These are phyloP conservation scores for Geum urbanum DNA, from an alignment of 306 rosid genomes.

Conservation along the genomic window DNA sequence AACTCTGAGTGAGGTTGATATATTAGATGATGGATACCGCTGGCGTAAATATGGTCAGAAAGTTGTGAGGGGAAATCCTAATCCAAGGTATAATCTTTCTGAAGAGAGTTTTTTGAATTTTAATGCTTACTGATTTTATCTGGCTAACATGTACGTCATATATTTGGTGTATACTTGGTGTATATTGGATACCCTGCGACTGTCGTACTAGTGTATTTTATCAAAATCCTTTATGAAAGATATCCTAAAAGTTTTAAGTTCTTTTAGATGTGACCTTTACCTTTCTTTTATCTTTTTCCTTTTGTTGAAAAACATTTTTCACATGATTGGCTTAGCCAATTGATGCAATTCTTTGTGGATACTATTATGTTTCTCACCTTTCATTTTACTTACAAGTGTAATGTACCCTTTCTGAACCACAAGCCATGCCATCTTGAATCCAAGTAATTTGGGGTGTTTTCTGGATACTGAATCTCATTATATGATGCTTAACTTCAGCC, in stretches of 20 bases:
- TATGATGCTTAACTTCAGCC: neutral
- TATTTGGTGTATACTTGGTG: neutral
- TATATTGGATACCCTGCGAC: neutral
- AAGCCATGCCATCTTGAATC: neutral
- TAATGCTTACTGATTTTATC: constrained; percentile 1
- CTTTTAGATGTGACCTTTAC: neutral
- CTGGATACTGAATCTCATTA: neutral
- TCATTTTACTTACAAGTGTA: neutral
- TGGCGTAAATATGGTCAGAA: constrained; percentile 99
- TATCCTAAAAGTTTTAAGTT: neutral
- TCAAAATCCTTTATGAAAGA: neutral
- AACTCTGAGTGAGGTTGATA: constrained; percentile 95
- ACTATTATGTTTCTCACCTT: neutral
- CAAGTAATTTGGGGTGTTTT: neutral
- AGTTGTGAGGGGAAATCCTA: constrained; percentile 98
- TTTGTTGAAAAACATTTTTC: neutral
- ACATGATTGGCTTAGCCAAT: neutral
- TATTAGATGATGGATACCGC: constrained; percentile 98
- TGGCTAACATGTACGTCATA: constrained; percentile 5
- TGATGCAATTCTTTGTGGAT: neutral
- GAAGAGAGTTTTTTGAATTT: constrained; percentile 7
- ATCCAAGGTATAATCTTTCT: constrained; percentile 69
- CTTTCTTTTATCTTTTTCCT: neutral
- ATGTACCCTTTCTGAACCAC: neutral
- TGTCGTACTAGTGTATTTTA: neutral